Evolutionary conservation across 257 asterid genomes (phyloP).

Genomic region (Salvia rosmarinus): DNA sequence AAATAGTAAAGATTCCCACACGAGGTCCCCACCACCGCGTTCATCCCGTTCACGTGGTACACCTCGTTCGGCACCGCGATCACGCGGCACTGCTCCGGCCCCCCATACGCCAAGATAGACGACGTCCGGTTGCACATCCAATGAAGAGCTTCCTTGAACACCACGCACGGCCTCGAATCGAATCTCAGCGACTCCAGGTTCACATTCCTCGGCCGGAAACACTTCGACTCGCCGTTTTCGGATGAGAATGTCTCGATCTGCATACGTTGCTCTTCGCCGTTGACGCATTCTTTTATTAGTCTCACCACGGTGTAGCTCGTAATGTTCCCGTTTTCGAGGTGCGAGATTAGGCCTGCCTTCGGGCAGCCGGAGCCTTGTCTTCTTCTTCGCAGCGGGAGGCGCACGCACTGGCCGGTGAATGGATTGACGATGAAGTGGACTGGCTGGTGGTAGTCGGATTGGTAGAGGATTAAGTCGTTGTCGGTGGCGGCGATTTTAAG

Average conservation of each 20-base stretch:
- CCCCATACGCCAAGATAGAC: conserved; percentile 32
- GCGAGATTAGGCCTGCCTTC: conserved; percentile 25
- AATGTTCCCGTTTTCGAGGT: background rate
- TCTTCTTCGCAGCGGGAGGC: conserved; percentile 18
- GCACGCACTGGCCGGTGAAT: conserved; percentile 22
- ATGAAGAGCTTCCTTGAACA: conserved; percentile 28
- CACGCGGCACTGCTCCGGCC: conserved; percentile 18
- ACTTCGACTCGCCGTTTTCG: conserved; percentile 22
- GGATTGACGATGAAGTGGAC: conserved; percentile 26
- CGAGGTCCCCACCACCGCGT: conserved; percentile 36
- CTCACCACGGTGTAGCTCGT: conserved; percentile 24
- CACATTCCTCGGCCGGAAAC: background rate
- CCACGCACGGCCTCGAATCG: conserved; percentile 35
- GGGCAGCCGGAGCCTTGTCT: background rate
- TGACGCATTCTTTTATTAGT: background rate
- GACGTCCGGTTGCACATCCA: conserved; percentile 37
- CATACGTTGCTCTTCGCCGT: no score
- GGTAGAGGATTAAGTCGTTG: conserved; percentile 36
- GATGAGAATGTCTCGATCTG: conserved; percentile 32
- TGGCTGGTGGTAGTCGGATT: conserved; percentile 1
- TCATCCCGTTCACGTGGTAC: conserved; percentile 28
- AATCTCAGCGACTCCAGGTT: background rate
- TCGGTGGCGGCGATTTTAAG: conserved; percentile 33
- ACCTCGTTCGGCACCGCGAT: conserved; percentile 24
- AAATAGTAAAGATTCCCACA: conserved; percentile 34